Conservation (phyloP, 2,329 filamentous ascomycete species). For the Pleochaeta shiraiana region DNA sequence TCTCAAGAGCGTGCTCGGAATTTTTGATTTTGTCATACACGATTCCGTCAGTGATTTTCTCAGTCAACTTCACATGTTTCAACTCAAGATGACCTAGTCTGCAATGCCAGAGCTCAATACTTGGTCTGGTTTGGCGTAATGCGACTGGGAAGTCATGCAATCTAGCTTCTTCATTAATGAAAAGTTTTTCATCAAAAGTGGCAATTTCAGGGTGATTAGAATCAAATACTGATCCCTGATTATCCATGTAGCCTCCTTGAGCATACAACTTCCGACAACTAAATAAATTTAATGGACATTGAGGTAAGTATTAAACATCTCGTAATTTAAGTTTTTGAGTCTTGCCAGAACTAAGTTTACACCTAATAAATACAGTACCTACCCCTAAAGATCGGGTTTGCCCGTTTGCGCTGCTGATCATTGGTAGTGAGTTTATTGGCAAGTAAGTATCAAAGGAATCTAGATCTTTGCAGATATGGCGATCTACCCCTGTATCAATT, state of each 20-base stretch:
- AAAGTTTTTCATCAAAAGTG: not conserved
- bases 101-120: too few relatives aligned
- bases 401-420: too few relatives aligned
- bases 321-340: too few relatives aligned
- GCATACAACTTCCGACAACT: not conserved
- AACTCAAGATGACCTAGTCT: too few relatives aligned
- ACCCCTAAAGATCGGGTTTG: too few relatives aligned
- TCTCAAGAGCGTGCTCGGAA: too few relatives aligned
- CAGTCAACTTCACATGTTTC: too few relatives aligned
- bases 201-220: not conserved
- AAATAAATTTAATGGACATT: not conserved
- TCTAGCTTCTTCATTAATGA: not conserved
- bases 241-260: not conserved
- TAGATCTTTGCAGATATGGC: not conserved
- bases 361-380: too few relatives aligned
- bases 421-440: too few relatives aligned
- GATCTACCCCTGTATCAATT: not conserved
- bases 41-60: too few relatives aligned
- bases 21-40: too few relatives aligned
- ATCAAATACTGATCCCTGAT: slow-evolving; percentile 1
- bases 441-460: not conserved
- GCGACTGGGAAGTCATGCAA: not conserved
- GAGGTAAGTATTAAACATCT: not conserved
- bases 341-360: too few relatives aligned
- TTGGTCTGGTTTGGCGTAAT: not conserved